A percentile compares a stretch with the other conserved stretches of the same genome.
phyloP scores from a whole-genome alignment of 208 protist species.

The Trypanosoma lewisi region DNA sequence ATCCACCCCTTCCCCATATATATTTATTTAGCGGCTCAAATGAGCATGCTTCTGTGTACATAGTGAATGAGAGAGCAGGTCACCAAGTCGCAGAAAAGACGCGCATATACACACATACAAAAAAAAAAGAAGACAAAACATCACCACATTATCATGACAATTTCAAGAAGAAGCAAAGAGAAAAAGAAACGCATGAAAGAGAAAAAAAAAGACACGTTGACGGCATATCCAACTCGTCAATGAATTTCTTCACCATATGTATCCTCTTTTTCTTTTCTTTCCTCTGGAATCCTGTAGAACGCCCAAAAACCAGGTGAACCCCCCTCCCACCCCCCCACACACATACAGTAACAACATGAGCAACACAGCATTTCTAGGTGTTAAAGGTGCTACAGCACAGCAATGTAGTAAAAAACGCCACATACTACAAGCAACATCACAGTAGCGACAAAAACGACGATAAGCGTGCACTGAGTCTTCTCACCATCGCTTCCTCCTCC shows the following conservation, averaged over 20 bases:
- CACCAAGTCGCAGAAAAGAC: too few relatives aligned
- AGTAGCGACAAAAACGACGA: not conserved
- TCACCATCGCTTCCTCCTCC: not conserved
- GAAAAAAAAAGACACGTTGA: not conserved
- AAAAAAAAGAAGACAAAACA: slow-evolving; percentile 13
- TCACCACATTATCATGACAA: not conserved
- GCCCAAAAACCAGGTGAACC: too few relatives aligned
- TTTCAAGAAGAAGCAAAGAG: slow-evolving; percentile 10
- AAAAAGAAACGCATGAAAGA: slow-evolving; percentile 7
- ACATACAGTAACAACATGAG: too few relatives aligned
- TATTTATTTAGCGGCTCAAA: too few relatives aligned
- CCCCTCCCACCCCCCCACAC: too few relatives aligned
- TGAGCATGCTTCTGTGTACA: too few relatives aligned
- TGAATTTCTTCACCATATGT: too few relatives aligned
- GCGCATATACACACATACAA: slow-evolving; percentile 10
- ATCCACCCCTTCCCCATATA: not conserved
- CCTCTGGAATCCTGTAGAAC: too few relatives aligned
- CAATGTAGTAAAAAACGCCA: slow-evolving; percentile 3
- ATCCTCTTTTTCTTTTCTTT: not conserved
- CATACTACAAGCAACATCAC: slow-evolving; percentile 3
- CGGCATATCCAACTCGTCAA: too few relatives aligned
- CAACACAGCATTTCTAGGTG: too few relatives aligned
- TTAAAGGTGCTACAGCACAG: not conserved
- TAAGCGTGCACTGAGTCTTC: not conserved
- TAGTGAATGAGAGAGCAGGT: too few relatives aligned